phyloP scores from a whole-genome alignment of 169 alveolate species.

The Cystoisospora suis region DNA sequence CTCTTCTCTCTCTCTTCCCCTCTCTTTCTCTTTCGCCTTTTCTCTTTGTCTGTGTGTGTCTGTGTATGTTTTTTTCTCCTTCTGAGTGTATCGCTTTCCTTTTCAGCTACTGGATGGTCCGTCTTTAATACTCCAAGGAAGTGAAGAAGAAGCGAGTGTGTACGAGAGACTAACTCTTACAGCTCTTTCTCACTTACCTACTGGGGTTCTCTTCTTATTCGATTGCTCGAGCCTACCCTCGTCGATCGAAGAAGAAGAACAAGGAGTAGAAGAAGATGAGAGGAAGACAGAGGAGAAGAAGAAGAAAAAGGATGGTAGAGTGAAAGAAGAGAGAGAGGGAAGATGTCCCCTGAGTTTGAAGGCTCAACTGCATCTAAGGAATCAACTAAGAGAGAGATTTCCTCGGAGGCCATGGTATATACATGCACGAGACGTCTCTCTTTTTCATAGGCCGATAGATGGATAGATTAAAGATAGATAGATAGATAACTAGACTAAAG shows the following conservation, averaged over 20 bases:
- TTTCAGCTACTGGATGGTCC: not conserved
- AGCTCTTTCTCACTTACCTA: slow-evolving; percentile 4
- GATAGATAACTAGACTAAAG: not conserved
- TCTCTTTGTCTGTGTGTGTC: too few species aligned
- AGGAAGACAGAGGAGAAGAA: not conserved
- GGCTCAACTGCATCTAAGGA: not conserved
- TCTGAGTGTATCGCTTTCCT: not conserved
- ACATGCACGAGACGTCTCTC: too few species aligned
- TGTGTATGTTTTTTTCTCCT: too few species aligned
- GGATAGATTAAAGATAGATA: not conserved
- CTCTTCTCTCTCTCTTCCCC: too few species aligned
- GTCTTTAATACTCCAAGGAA: not conserved
- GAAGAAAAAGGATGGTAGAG: not conserved
- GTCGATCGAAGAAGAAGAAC: not conserved
- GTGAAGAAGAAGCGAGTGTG: not conserved
- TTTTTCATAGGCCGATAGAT: too few species aligned
- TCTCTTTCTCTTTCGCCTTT: too few species aligned
- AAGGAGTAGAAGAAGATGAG: not conserved
- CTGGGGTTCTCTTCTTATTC: slow-evolving; percentile 1
- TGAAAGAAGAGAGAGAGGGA: not conserved
- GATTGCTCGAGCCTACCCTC: not conserved
- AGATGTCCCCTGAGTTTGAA: not conserved
- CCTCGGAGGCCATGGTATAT: slow-evolving; percentile 24
- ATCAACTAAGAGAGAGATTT: not conserved
- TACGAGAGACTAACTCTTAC: slow-evolving; percentile 12